Percentiles rank a stretch among this genome's conserved stretches.
These are phyloP conservation scores for Aspergillus phoenicis DNA, from an alignment of 2,329 filamentous ascomycete genomes.

Conservation along the genomic window DNA sequence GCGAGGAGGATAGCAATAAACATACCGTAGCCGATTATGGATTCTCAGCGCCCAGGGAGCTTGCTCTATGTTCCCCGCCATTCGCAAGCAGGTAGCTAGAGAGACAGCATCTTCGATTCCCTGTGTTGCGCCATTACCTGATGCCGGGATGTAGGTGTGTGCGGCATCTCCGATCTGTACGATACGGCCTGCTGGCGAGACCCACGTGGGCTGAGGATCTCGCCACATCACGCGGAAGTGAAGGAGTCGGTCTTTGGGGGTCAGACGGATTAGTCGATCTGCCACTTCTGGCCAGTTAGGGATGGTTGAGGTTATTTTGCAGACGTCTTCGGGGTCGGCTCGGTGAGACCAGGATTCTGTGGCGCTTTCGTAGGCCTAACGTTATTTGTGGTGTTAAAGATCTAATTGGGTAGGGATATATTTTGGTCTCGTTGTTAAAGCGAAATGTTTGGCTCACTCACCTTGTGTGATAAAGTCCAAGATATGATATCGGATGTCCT, in stretches of 20 bases:
- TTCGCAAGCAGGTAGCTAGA: conserved; percentile 44
- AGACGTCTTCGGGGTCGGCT: conserved; percentile 17
- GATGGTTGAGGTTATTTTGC: conserved; percentile 13
- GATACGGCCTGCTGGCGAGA: conserved; percentile 8
- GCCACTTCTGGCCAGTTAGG: conserved; percentile 16
- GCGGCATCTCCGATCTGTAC: conserved; percentile 18
- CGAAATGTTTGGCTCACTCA: not conserved
- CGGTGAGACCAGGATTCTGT: conserved; percentile 17
- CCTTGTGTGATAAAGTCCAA: not conserved
- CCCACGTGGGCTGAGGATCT: conserved; percentile 50
- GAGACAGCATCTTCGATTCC: conserved; percentile 16
- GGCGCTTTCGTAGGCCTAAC: not conserved
- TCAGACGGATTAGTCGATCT: conserved; percentile 19
- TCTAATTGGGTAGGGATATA: not conserved
- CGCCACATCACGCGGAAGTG: conserved; percentile 54
- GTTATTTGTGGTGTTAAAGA: not conserved
- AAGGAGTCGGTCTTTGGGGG: conserved; percentile 40
- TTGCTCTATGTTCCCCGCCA: conserved; percentile 42
- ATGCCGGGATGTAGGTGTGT: conserved; percentile 16
- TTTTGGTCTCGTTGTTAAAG: not conserved
- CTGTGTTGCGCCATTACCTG: conserved; percentile 12
- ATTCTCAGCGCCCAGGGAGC: conserved; percentile 27
- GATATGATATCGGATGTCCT: not conserved
- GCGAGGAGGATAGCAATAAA: conserved; percentile 13
- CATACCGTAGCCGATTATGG: conserved; percentile 38